phyloP scores from a whole-genome alignment of 2,329 filamentous ascomycete species.

The Phialophora tarda region DNA sequence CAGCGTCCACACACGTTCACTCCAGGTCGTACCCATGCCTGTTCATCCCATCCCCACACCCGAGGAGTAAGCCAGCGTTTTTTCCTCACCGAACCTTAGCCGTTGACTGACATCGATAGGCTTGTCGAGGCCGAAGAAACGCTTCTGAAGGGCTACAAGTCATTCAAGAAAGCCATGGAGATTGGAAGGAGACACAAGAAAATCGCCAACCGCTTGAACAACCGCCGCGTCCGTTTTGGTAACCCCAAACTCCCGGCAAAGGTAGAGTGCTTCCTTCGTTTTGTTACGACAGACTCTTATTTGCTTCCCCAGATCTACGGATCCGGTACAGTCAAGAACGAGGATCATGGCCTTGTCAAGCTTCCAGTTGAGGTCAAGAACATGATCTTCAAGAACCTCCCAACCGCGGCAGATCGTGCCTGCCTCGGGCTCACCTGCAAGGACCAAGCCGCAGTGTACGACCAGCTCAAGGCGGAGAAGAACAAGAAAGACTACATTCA shows the following conservation, averaged over 20 bases:
- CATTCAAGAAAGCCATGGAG: slow-evolving; percentile 13
- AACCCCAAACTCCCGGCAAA: slow-evolving; percentile 11
- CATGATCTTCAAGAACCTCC: slow-evolving; percentile 30
- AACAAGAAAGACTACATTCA: slow-evolving; percentile 18
- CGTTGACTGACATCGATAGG: slow-evolving; percentile 13
- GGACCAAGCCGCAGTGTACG: slow-evolving; percentile 28
- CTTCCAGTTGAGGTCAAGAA: slow-evolving; percentile 30
- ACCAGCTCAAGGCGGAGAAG: slow-evolving; percentile 26
- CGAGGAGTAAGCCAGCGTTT: slow-evolving; percentile 4
- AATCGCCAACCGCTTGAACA: slow-evolving; percentile 23
- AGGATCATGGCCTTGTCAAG: slow-evolving; percentile 18
- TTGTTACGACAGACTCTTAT: slow-evolving; percentile 2
- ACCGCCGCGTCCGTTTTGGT: slow-evolving; percentile 3
- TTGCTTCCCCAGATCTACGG: slow-evolving; percentile 17
- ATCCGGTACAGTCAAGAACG: slow-evolving; percentile 2
- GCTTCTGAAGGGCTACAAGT: slow-evolving; percentile 1
- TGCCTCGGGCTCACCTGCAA: slow-evolving; percentile 37
- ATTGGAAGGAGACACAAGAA: slow-evolving; percentile 10
- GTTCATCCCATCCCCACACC: background rate
- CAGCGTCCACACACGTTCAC: background rate
- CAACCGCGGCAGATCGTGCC: slow-evolving; percentile 30
- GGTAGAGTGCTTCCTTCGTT: background rate
- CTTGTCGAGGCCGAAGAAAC: slow-evolving; percentile 13
- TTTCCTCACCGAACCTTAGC: background rate
- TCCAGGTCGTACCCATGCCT: background rate